These are phyloP conservation scores for Basipetospora chlamydospora DNA, from an alignment of 2,329 filamentous ascomycete species.

Conservation along the genomic window DNA sequence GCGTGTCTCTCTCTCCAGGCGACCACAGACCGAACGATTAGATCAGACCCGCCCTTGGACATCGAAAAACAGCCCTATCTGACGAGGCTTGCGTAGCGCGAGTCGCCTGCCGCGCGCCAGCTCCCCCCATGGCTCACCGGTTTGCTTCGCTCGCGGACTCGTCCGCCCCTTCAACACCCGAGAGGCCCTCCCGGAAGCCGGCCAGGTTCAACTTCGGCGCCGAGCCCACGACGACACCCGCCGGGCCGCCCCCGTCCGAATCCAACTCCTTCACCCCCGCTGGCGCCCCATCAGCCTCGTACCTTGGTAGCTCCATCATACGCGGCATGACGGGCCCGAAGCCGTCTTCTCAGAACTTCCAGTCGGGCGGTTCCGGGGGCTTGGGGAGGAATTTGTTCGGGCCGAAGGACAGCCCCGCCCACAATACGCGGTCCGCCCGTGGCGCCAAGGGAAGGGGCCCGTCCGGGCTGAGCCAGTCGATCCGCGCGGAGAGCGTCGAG, in stretches of 20 bases:
- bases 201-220: constrained; percentile 23
- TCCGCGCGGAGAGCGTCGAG: constrained; percentile 13
- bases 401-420: constrained; percentile 22
- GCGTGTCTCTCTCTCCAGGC: too few relatives aligned
- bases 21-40: too few relatives aligned
- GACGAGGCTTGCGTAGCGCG: neutral
- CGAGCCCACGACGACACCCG: constrained; percentile 37
- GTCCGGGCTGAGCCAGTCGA: constrained; percentile 34
- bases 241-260: constrained; percentile 35
- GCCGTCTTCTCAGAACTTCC: constrained; percentile 21
- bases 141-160: constrained; percentile 29
- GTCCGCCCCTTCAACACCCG: constrained; percentile 33
- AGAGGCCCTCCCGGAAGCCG: constrained; percentile 11
- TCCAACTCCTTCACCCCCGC: constrained; percentile 39
- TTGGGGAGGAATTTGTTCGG: constrained; percentile 23
- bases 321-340: constrained; percentile 25
- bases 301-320: constrained; percentile 39
- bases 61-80: neutral
- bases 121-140: constrained; percentile 22
- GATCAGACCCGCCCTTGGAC: too few relatives aligned
- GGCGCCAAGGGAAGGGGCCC: constrained; percentile 25
- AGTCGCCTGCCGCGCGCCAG: neutral
- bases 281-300: constrained; percentile 40
- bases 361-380: constrained; percentile 12
- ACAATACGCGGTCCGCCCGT: constrained; percentile 34